These are phyloP conservation scores for Oryza punctata DNA, from an alignment of 176 grass and related monocot genomes.

Conservation along the genomic window DNA sequence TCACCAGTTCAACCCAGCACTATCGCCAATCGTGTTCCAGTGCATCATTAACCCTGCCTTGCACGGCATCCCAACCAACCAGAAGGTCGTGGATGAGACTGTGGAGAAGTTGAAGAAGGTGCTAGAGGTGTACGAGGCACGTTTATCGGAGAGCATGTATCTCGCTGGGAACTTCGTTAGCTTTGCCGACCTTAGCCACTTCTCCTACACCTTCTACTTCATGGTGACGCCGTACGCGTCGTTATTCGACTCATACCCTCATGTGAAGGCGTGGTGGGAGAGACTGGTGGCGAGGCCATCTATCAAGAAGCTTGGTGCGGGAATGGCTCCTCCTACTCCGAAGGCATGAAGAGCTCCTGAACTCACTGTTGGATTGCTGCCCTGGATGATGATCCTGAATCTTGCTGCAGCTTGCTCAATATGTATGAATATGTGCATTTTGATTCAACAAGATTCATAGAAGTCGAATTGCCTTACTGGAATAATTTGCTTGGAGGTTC, in stretches of 20 bases:
- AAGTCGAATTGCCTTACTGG: too few species aligned
- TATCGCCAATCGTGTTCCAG: conserved; percentile 5
- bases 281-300: background rate
- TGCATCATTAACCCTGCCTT: conserved; percentile 2
- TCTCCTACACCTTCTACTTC: background rate
- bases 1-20: background rate
- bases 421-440: too few species aligned
- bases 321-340: background rate
- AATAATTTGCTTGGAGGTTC: too few species aligned
- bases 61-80: background rate
- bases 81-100: conserved; percentile 15
- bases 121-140: conserved; percentile 21
- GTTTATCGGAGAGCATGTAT: background rate
- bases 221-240: background rate
- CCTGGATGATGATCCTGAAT: too few species aligned
- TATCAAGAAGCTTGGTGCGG: background rate
- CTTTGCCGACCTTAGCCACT: conserved; percentile 29
- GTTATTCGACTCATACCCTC: background rate
- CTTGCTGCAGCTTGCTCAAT: too few species aligned
- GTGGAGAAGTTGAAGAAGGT: conserved; percentile 25
- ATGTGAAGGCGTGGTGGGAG: conserved; percentile 8
- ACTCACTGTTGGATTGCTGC: too few species aligned
- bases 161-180: conserved; percentile 35
- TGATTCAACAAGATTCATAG: too few species aligned
- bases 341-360: too few species aligned